Evolutionary conservation across 176 grass and related monocot species (phyloP).

Genomic region (Otatea glauca): DNA sequence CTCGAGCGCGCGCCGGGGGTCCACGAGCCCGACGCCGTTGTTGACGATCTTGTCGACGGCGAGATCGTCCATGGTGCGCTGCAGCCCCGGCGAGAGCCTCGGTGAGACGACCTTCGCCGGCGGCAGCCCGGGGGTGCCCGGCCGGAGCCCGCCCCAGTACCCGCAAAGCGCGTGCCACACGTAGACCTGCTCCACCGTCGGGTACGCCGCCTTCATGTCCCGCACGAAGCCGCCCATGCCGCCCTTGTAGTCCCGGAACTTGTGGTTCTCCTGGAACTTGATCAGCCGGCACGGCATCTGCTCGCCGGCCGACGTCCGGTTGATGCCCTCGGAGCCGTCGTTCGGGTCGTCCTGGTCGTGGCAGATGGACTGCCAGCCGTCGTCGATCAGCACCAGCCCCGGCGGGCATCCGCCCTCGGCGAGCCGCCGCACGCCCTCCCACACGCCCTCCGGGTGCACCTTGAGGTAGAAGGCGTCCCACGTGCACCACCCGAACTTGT

Average conservation of each 20-base stretch:
- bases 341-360: slow-evolving; percentile 72
- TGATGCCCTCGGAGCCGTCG: slow-evolving; percentile 64
- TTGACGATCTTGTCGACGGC: slow-evolving; percentile 89
- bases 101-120: slow-evolving; percentile 58
- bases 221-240: slow-evolving; percentile 76
- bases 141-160: slow-evolving; percentile 92
- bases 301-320: slow-evolving; percentile 80
- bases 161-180: slow-evolving; percentile 94
- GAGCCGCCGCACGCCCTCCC: slow-evolving; percentile 76
- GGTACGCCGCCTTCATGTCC: slow-evolving; percentile 77
- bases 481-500: slow-evolving; percentile 98
- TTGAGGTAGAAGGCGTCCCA: slow-evolving; percentile 98
- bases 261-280: slow-evolving; percentile 91
- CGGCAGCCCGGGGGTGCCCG: slow-evolving; percentile 54
- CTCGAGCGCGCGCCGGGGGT: slow-evolving; percentile 54
- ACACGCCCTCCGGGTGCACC: slow-evolving; percentile 75
- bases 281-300: slow-evolving; percentile 97
- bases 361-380: slow-evolving; percentile 96
- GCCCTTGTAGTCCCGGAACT: slow-evolving; percentile 78
- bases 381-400: slow-evolving; percentile 87
- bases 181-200: slow-evolving; percentile 81
- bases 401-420: slow-evolving; percentile 87
- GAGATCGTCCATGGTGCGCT: slow-evolving; percentile 86
- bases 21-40: slow-evolving; percentile 78
- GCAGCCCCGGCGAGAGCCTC: slow-evolving; percentile 59